These are phyloP conservation scores for Ascocoryne sarcoides DNA, from an alignment of 2,329 filamentous ascomycete species.

Conservation along the genomic window DNA sequence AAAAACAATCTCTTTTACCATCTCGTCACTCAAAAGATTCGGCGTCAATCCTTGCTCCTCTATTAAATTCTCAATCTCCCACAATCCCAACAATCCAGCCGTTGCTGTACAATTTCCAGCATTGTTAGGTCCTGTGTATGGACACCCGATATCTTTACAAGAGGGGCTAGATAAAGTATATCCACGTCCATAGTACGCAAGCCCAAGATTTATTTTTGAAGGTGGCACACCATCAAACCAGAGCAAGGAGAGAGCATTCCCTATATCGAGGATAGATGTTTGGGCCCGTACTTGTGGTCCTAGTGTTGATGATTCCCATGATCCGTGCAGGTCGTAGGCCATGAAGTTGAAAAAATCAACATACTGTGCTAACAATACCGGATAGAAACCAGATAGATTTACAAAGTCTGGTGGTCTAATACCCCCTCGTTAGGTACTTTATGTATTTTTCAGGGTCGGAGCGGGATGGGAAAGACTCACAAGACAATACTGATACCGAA, in stretches of 20 bases:
- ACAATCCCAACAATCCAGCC: background rate
- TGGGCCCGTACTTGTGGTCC: constrained; percentile 31
- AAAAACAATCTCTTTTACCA: background rate
- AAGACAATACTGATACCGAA: constrained; percentile 36
- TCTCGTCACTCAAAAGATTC: too few relatives aligned
- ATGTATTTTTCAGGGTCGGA: too few relatives aligned
- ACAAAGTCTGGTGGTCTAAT: constrained; percentile 26
- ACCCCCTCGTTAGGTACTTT: too few relatives aligned
- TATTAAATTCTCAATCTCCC: background rate
- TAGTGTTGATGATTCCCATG: constrained; percentile 32
- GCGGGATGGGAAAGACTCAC: constrained; percentile 18
- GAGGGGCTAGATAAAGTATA: constrained; percentile 27
- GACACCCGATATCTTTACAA: background rate
- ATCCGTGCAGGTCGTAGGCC: constrained; percentile 33
- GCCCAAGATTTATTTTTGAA: constrained; percentile 37
- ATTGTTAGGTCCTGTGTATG: background rate
- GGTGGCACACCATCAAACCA: constrained; percentile 35
- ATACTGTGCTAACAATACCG: constrained; percentile 18
- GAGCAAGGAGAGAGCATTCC: constrained; percentile 29
- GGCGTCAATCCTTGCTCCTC: background rate
- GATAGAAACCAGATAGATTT: constrained; percentile 28
- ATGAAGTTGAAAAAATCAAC: constrained; percentile 30
- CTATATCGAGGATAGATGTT: constrained; percentile 36
- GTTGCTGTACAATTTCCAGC: background rate
- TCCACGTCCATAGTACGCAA: constrained; percentile 39